A percentile compares a stretch with the other conserved stretches of the same genome.
Conservation (phyloP, 306 rosid species). For the Parietaria judaica region DNA sequence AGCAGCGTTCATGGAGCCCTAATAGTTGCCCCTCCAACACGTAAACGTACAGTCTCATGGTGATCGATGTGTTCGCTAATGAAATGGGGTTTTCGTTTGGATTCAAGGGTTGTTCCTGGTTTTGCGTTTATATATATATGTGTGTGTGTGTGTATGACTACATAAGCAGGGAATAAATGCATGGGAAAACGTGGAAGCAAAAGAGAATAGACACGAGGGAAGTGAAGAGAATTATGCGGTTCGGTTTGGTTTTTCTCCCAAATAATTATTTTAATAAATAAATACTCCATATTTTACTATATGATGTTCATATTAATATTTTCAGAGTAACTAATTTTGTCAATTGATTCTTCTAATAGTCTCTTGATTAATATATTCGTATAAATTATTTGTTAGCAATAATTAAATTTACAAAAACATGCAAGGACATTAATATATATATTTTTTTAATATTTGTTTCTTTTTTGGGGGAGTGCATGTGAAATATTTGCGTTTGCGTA, state of each 20-base stretch:
- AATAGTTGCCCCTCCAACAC: constrained; percentile 47
- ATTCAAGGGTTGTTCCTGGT: constrained; percentile 6
- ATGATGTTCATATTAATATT: too few species aligned
- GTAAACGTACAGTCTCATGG: constrained; percentile 55
- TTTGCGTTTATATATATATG: neutral
- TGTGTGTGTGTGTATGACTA: neutral
- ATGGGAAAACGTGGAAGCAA: constrained; percentile 36
- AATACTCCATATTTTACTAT: too few species aligned
- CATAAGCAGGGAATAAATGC: constrained; percentile 8
- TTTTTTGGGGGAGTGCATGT: too few species aligned
- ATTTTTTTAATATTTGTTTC: too few species aligned
- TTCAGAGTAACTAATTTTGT: too few species aligned
- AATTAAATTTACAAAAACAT: too few species aligned
- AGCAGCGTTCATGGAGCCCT: constrained; percentile 41
- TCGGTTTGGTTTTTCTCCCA: constrained; percentile 15
- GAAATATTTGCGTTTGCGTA: too few species aligned
- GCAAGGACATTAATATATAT: too few species aligned
- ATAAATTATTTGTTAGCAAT: too few species aligned
- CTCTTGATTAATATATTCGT: too few species aligned
- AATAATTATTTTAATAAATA: too few species aligned
- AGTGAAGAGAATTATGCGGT: constrained; percentile 12
- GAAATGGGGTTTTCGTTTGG: constrained; percentile 13
- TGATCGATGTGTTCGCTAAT: neutral
- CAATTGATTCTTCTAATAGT: too few species aligned
- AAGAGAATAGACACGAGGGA: constrained; percentile 34